Evolutionary conservation across 495 filamentous ascomycete genomes (phyloP), one percentile per base, ranked within the genome.

Genomic region (Pseudevernia furfuracea): DNA sequence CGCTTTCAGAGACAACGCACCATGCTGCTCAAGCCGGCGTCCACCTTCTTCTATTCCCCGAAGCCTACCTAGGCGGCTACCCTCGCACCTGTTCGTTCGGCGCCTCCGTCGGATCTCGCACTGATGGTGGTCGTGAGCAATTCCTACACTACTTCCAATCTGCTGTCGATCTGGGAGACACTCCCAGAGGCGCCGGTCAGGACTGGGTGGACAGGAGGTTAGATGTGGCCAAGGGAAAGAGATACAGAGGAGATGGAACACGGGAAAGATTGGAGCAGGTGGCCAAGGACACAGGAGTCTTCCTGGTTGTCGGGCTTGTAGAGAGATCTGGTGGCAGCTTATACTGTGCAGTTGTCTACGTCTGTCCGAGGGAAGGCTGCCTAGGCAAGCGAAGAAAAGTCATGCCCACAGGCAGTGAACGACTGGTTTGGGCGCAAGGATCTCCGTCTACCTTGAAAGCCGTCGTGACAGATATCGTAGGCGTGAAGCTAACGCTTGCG

Each of bases 41-140:
- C 34, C 82, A 93, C 70, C 81, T 97, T 59, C 76, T 97, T 23
- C 84, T 97, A 49, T 94, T 96, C 68, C 93, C 93, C 0, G 93
- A 97, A 77, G 93, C 93, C 34, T 97, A 90, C 72, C 81, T 97
- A 0, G 93, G 93, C 25, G 93, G 93, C 12, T 97, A 97, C 70
- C 93, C 93, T 19, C 87, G 93, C 30, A 88, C 88, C n/a, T 86
- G 85, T 63, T 77, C 77, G 56, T 96, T 96, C 68, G 92, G 91
- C 17, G 81, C 84, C 37, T 79, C 83, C 0, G 82, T 96, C 14
- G 93, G 93, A 0, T 76, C 78, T 4, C 85, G 93, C 9, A 79
- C 80, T 1, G 75, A 80, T 17, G 79, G 78, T 25, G 93, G 92
- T 5, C 83, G 92, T 7, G 90, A 95, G 11, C 91, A 95, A 64